Evolutionary conservation across 495 filamentous ascomycete species (phyloP), one percentile per base, ranked within the genome.

Genomic region (Tuber melanosporum): DNA sequence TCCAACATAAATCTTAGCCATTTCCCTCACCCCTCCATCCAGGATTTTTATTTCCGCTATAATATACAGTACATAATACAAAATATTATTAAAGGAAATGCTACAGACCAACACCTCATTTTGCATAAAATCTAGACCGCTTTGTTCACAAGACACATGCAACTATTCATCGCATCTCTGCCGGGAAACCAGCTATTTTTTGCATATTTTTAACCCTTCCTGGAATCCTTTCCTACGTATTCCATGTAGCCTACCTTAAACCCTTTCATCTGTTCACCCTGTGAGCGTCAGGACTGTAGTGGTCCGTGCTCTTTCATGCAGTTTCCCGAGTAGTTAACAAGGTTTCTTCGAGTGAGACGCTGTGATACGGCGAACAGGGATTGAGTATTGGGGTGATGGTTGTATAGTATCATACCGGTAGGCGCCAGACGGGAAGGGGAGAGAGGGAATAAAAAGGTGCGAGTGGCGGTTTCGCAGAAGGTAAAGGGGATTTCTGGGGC

Each of bases 191-290:
- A 17, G 57, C 17, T 36, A 36, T 36, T 66, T 57, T 57, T 36
- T 66, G 57, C 57, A 66, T 36, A 66, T 19, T 66, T 66, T 66
- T 66, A 66, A 66, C 57, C 57, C 57, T 36, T 66, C 57, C 57
- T 66, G 57, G 57, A 66, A 66, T 66, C 14, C 57, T 17, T 36
- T 66, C 57, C 57, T 36, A 66, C 57, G 57, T 36, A 66, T 66
- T 14, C 57, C 32, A 66, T 66, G 57, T 36, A 36, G 12, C 26
- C 12, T 36, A 66, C 57, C 26, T 66, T 66, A 66, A 32, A 66
- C 57, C 26, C 57, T 66, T 66, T 66, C 57, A 66, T 66, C 57
- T 66, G 12, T 66, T 36, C 57, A 36, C 26, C 57, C 17, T 26
- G 26, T 66, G 57, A 66, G 57, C 3, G 26, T 0, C 4, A 5